phyloP scores from a whole-genome alignment of 306 rosid species.

The Luffa aegyptiaca region DNA sequence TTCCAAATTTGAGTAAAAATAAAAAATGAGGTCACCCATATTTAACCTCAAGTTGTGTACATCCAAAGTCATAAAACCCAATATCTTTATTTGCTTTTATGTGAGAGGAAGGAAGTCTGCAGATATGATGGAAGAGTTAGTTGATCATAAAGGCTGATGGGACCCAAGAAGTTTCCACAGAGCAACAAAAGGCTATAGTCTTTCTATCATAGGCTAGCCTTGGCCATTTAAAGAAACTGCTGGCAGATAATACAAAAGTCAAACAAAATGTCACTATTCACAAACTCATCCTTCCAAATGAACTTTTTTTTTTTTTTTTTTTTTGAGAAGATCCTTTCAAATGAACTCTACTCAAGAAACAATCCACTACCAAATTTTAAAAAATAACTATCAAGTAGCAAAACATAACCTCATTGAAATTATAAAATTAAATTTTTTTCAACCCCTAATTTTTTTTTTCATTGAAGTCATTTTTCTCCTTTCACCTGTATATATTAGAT shows the following conservation, averaged over 20 bases:
- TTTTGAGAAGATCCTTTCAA: no score
- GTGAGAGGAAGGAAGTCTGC: background rate
- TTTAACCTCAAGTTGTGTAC: background rate
- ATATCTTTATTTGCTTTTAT: background rate
- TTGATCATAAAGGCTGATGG: background rate
- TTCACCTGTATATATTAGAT: background rate
- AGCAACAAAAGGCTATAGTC: background rate
- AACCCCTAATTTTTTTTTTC: background rate
- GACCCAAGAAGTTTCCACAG: constrained; percentile 7
- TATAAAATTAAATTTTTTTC: background rate
- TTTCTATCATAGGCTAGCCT: background rate
- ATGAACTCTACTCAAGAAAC: background rate
- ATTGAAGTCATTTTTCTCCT: background rate
- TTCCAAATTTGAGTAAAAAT: background rate
- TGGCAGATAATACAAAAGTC: background rate
- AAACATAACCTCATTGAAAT: background rate
- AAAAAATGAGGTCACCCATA: background rate
- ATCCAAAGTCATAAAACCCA: background rate
- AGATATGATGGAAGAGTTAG: background rate
- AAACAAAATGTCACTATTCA: background rate
- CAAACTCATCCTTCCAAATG: background rate
- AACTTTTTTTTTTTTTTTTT: no score
- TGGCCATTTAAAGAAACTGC: background rate
- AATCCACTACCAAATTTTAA: background rate
- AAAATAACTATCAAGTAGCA: background rate